Evolutionary conservation across 805 yeast genomes (phyloP).

Genomic region (Barnettozyma botsteinii): DNA sequence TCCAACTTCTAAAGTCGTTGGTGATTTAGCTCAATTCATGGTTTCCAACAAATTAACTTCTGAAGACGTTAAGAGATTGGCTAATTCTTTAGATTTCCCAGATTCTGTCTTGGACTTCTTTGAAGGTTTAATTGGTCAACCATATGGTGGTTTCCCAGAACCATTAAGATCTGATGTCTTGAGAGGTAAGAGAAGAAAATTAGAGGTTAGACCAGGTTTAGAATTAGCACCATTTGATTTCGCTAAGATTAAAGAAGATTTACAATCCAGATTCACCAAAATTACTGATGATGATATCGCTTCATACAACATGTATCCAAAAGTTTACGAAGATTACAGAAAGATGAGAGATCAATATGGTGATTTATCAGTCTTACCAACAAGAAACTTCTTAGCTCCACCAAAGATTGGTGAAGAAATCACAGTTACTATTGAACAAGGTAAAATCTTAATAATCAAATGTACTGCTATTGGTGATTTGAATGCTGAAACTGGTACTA

Average conservation of each 20-base stretch:
- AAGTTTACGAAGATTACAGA: slow-evolving; percentile 87
- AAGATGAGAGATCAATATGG: slow-evolving; percentile 73
- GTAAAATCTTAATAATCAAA: slow-evolving; percentile 88
- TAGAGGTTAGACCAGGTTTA: slow-evolving; percentile 88
- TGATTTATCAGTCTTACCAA: slow-evolving; percentile 91
- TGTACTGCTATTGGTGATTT: slow-evolving; percentile 91
- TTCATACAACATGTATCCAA: slow-evolving; percentile 95
- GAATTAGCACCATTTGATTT: slow-evolving; percentile 81
- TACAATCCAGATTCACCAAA: slow-evolving; percentile 70
- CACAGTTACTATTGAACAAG: slow-evolving; percentile 84
- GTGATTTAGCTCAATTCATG: slow-evolving; percentile 99
- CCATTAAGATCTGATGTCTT: slow-evolving; percentile 91
- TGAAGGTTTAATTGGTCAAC: slow-evolving; percentile 99
- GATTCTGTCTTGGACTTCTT: slow-evolving; percentile 97
- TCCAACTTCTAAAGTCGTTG: slow-evolving; percentile 99
- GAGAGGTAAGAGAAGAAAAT: slow-evolving; percentile 87
- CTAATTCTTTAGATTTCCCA: slow-evolving; percentile 93
- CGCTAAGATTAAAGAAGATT: slow-evolving; percentile 62
- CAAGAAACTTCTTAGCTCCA: slow-evolving; percentile 83
- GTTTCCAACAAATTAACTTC: slow-evolving; percentile 85
- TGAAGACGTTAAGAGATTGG: slow-evolving; percentile 83
- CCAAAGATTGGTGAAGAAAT: slow-evolving; percentile 86
- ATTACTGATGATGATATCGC: slow-evolving; percentile 88
- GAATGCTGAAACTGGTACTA: slow-evolving; percentile 74
- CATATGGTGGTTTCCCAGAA: slow-evolving; percentile 99